Percentiles rank a stretch among this genome's conserved stretches.
These are phyloP conservation scores for Quercus phellos DNA, from an alignment of 331 rosid species.

Conservation along the genomic window DNA sequence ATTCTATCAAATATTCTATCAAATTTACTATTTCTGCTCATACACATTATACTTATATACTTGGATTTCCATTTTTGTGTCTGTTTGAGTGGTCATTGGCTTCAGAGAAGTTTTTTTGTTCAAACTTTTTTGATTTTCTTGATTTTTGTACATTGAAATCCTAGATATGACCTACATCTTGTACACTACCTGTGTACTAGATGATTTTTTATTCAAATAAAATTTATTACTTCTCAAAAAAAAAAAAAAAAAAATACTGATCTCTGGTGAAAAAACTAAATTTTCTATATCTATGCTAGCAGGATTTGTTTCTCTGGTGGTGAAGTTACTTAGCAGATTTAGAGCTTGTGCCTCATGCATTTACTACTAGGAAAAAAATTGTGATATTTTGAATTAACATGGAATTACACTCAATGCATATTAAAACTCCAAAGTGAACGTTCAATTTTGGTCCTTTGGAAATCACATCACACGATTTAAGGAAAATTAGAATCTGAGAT, in stretches of 20 bases:
- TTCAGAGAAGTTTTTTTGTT: no score
- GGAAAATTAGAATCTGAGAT: no score
- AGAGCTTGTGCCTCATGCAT: neutral
- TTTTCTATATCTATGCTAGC: no score
- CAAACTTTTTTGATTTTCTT: no score
- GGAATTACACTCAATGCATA: neutral
- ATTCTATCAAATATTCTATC: neutral
- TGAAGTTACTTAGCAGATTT: neutral
- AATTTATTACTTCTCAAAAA: no score
- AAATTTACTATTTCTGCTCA: neutral
- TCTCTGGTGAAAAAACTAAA: neutral
- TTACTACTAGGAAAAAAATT: neutral
- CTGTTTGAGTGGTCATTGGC: neutral
- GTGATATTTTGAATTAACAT: no score
- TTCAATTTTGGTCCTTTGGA: neutral
- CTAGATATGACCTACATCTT: no score
- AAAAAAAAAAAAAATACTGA: no score
- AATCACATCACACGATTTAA: no score
- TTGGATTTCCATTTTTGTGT: neutral
- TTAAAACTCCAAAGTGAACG: neutral
- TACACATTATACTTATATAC: neutral
- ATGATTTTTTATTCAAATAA: no score
- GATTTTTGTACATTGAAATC: no score
- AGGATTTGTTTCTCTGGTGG: neutral
- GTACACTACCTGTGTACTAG: no score